A percentile compares a stretch with the other conserved stretches of the same genome.
Conservation (phyloP, 257 asterid genomes). For the Marsdenia floribunda region DNA sequence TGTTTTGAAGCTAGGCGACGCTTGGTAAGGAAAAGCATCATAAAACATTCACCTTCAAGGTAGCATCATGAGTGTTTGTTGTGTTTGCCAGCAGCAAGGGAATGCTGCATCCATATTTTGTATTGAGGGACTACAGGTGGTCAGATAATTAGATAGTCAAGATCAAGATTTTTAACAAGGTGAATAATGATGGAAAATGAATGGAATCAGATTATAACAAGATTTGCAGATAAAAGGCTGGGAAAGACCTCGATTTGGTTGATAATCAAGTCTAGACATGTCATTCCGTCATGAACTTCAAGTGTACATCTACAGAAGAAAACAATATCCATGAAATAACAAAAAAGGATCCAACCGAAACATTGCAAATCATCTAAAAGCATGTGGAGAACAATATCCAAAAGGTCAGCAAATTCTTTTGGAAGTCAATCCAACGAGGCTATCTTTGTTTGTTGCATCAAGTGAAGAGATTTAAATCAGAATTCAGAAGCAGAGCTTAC, state of each 20-base stretch:
- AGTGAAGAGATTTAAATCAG: background rate
- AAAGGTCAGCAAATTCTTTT: background rate
- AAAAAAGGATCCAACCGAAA: background rate
- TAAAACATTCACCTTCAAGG: slow-evolving; percentile 52
- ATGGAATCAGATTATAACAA: background rate
- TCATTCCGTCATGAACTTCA: slow-evolving; percentile 53
- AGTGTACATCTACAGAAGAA: slow-evolving; percentile 50
- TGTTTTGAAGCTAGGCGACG: background rate
- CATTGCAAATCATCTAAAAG: background rate
- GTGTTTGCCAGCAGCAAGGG: slow-evolving; percentile 70
- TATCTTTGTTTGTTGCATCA: background rate
- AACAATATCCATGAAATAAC: slow-evolving; percentile 7
- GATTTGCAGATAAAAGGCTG: background rate
- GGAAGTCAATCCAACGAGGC: background rate
- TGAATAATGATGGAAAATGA: background rate
- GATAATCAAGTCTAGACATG: slow-evolving; percentile 69
- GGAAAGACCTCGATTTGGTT: slow-evolving; percentile 69
- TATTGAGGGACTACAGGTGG: slow-evolving; percentile 57
- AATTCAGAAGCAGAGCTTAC: background rate
- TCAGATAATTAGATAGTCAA: slow-evolving; percentile 21
- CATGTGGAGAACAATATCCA: no score
- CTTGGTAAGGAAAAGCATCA: background rate
- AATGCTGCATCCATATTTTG: slow-evolving; percentile 70
- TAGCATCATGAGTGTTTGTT: slow-evolving; percentile 40
- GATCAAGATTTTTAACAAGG: slow-evolving; percentile 17